phyloP scores from a whole-genome alignment of 805 yeast genomes.

The Teunomyces kruisii region DNA sequence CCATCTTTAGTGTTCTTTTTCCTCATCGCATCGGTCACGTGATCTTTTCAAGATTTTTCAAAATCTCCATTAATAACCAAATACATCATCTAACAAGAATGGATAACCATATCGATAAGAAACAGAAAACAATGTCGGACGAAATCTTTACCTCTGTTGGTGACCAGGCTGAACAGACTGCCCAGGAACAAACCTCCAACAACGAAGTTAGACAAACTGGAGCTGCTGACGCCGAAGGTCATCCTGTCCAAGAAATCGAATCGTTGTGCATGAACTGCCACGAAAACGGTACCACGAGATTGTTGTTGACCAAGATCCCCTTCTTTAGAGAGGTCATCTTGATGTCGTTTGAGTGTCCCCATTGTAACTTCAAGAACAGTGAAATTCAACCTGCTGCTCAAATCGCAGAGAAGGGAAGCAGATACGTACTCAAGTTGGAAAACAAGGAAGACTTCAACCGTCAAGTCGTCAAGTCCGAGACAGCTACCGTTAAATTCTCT shows the following conservation, averaged over 20 bases:
- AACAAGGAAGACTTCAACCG: slow-evolving; percentile 72
- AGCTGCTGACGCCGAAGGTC: slow-evolving; percentile 80
- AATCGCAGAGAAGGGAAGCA: slow-evolving; percentile 85
- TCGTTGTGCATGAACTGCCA: slow-evolving; percentile 96
- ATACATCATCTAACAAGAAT: slow-evolving; percentile 1
- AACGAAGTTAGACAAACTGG: slow-evolving; percentile 65
- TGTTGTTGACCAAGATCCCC: slow-evolving; percentile 87
- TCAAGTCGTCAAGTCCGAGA: slow-evolving; percentile 89
- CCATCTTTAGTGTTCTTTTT: neutral
- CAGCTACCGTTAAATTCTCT: slow-evolving; percentile 73
- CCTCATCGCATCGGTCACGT: slow-evolving; percentile 6
- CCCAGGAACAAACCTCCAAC: slow-evolving; percentile 17
- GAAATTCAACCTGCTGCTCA: slow-evolving; percentile 96
- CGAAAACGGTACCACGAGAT: slow-evolving; percentile 76
- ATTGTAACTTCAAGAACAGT: slow-evolving; percentile 86
- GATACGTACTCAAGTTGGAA: slow-evolving; percentile 70
- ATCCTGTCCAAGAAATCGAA: slow-evolving; percentile 93
- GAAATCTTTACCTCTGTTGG: slow-evolving; percentile 34
- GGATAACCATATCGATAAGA: slow-evolving; percentile 13
- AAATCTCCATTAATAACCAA: neutral
- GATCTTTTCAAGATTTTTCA: slow-evolving; percentile 4
- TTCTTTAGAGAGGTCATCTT: slow-evolving; percentile 85
- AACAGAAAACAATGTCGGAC: slow-evolving; percentile 13
- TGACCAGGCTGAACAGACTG: slow-evolving; percentile 38
- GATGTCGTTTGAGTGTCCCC: slow-evolving; percentile 95